Conservation (phyloP, 768 basidiomycete genomes). For the Obba rivulosa region DNA sequence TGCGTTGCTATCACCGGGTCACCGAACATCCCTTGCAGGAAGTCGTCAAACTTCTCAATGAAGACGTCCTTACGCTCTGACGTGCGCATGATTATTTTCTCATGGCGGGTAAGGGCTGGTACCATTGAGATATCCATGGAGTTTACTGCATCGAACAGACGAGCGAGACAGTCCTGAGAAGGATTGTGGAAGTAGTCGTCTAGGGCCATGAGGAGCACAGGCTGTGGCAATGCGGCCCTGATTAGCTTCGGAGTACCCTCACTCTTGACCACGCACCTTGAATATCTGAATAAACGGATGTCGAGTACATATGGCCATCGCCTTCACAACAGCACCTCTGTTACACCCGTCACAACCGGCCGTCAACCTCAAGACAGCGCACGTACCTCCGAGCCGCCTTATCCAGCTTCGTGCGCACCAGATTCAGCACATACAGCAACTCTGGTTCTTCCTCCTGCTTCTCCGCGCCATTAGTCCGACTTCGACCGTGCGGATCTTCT, state of each 20-base stretch:
- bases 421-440: conserved; percentile 82
- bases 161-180: conserved; percentile 83
- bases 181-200: conserved; percentile 92
- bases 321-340: conserved; percentile 92
- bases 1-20: conserved; percentile 15
- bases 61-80: conserved; percentile 93
- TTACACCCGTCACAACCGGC: not conserved
- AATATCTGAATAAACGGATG: conserved; percentile 96
- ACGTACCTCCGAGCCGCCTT: conserved; percentile 70
- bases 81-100: conserved; percentile 85
- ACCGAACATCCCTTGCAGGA: conserved; percentile 10
- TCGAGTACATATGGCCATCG: conserved; percentile 88
- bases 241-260: too few species aligned
- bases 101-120: conserved; percentile 71
- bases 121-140: conserved; percentile 81
- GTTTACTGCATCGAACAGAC: conserved; percentile 91
- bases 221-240: conserved; percentile 59
- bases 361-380: not conserved
- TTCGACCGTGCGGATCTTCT: conserved; percentile 38
- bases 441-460: conserved; percentile 30
- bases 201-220: conserved; percentile 86
- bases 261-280: conserved; percentile 47
- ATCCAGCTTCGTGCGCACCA: conserved; percentile 90
- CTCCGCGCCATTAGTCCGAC: conserved; percentile 21
- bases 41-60: conserved; percentile 67